Conservation (phyloP, 768 basidiomycete species). For the Boletus rex-veris region DNA sequence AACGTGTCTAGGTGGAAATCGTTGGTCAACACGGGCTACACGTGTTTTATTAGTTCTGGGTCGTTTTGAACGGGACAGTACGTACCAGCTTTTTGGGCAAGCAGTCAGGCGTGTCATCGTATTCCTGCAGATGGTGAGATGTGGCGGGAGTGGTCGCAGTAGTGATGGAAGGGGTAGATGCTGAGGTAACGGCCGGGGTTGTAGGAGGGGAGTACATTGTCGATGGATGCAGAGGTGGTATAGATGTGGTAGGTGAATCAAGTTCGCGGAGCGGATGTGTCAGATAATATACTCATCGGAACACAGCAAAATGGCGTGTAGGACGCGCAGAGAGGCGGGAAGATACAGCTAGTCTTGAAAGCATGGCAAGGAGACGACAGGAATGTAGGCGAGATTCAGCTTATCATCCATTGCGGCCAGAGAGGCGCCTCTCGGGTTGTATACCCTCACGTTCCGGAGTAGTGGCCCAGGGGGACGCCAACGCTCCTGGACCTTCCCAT, state of each 20-base stretch:
- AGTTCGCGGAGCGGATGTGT: neutral
- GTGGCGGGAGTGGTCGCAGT: neutral
- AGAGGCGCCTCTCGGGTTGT: neutral
- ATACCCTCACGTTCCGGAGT: neutral
- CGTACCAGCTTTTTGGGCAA: neutral
- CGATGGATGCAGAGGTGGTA: neutral
- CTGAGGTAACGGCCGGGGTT: too few species aligned
- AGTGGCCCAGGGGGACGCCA: too few species aligned
- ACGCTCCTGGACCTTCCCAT: too few species aligned
- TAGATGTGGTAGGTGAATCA: neutral
- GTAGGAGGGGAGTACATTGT: neutral
- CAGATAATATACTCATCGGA: neutral
- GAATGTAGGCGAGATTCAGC: neutral
- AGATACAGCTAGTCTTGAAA: neutral
- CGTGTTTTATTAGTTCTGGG: neutral
- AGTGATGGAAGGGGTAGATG: neutral
- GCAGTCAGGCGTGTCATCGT: neutral
- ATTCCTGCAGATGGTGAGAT: neutral
- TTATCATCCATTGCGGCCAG: neutral
- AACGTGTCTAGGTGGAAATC: conserved; percentile 52
- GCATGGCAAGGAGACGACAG: too few species aligned
- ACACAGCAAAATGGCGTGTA: neutral
- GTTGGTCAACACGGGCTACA: neutral
- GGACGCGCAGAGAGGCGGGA: neutral
- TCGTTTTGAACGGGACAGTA: neutral